These are phyloP conservation scores for Phyllosticta citriasiana DNA, from an alignment of 2,329 filamentous ascomycete species.

Conservation along the genomic window DNA sequence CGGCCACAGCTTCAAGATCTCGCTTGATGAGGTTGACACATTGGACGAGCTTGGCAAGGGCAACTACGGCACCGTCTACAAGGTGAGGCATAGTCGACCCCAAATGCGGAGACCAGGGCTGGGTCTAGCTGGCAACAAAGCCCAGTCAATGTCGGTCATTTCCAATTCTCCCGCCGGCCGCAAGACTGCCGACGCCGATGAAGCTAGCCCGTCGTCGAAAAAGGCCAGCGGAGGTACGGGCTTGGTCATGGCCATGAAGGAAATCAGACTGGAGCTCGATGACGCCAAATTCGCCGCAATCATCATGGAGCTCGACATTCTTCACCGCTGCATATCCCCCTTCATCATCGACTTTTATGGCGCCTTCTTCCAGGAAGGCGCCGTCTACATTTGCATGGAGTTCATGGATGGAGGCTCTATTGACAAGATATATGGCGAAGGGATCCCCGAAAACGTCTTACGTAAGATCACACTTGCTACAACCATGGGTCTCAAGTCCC, in stretches of 20 bases:
- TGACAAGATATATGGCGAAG: slow-evolving; percentile 87
- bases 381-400: slow-evolving; percentile 98
- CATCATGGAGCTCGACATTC: slow-evolving; percentile 91
- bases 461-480: slow-evolving; percentile 86
- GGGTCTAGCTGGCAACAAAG: slow-evolving; percentile 50
- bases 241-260: slow-evolving; percentile 97
- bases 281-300: slow-evolving; percentile 96
- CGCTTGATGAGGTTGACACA: slow-evolving; percentile 88
- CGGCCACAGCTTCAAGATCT: slow-evolving; percentile 85
- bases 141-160: slow-evolving; percentile 24
- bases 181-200: slow-evolving; percentile 19
- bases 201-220: slow-evolving; percentile 25
- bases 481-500: slow-evolving; percentile 77
- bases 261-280: slow-evolving; percentile 89
- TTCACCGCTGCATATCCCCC: slow-evolving; percentile 88
- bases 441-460: slow-evolving; percentile 79
- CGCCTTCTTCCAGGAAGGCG: slow-evolving; percentile 96
- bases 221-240: slow-evolving; percentile 49
- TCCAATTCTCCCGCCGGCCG: slow-evolving; percentile 24
- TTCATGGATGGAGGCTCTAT: slow-evolving; percentile 98
- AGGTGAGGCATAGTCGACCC: slow-evolving; percentile 75
- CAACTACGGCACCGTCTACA: slow-evolving; percentile 97
- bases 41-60: slow-evolving; percentile 91
- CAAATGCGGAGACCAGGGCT: slow-evolving; percentile 50
- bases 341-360: slow-evolving; percentile 99